phyloP scores from a whole-genome alignment of 129 eudicot genomes.

The Chrysanthemum makinoi region DNA sequence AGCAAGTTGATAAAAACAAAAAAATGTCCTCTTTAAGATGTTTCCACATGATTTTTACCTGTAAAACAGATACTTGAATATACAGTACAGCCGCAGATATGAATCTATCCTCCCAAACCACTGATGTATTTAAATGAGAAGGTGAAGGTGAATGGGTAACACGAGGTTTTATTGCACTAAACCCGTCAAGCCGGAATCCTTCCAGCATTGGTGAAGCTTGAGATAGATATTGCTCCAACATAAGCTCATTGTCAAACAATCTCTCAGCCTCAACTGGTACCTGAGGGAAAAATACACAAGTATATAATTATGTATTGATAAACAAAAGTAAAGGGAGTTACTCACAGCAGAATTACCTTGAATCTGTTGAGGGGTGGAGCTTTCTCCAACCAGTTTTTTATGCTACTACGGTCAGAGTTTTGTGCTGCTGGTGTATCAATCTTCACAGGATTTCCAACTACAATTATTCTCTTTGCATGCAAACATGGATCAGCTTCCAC shows the following conservation, averaged over 20 bases:
- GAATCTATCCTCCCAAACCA: conserved; percentile 73
- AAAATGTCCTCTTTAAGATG: too few relatives aligned
- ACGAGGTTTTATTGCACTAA: conserved; percentile 77
- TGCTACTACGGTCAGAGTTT: conserved; percentile 50
- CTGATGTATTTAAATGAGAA: conserved; percentile 30
- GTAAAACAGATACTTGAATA: conserved; percentile 80
- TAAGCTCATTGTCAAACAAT: conserved; percentile 62
- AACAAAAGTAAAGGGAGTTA: too few relatives aligned
- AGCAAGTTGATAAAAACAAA: too few relatives aligned
- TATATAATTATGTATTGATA: too few relatives aligned
- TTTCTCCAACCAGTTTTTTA: conserved; percentile 78
- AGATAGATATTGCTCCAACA: conserved; percentile 69
- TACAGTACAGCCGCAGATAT: conserved; percentile 69
- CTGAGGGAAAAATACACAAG: conserved; percentile 32
- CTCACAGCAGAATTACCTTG: conserved; percentile 45
- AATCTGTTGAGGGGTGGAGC: conserved; percentile 70
- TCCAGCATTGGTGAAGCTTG: conserved; percentile 89
- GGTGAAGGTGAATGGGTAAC: conserved; percentile 88
- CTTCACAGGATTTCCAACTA: conserved; percentile 55
- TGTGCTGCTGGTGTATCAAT: conserved; percentile 48
- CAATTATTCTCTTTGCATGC: conserved; percentile 81
- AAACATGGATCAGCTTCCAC: conserved; percentile 64
- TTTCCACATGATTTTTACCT: conserved; percentile 48
- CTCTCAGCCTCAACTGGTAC: conserved; percentile 94
- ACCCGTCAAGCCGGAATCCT: conserved; percentile 92